Conservation (phyloP, 1,284 basidiomycete species). For the Cutaneotrichosporon sp. region DNA sequence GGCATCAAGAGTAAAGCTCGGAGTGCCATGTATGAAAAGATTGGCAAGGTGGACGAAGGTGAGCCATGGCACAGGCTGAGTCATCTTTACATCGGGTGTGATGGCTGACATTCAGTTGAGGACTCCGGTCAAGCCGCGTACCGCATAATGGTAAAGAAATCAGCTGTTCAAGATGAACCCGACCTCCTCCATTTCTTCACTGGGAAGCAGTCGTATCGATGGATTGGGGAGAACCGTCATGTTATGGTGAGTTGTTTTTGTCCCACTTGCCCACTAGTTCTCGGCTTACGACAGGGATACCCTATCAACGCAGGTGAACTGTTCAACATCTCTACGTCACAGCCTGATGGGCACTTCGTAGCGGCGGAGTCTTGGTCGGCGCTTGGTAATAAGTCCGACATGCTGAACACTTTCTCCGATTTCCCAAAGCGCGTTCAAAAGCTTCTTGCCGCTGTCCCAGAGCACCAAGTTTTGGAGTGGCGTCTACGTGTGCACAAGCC, state of each 20-base stretch:
- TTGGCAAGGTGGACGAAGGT: conserved; percentile 34
- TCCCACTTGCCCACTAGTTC: too few relatives aligned
- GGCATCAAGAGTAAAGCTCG: conserved; percentile 42
- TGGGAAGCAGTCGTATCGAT: conserved; percentile 36
- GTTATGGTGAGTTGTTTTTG: conserved; percentile 43
- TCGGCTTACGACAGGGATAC: conserved; percentile 29
- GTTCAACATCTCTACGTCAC: conserved; percentile 46
- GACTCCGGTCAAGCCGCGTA: conserved; percentile 48
- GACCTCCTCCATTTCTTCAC: conserved; percentile 40
- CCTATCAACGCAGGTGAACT: conserved; percentile 40
- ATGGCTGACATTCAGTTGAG: conserved; percentile 22
- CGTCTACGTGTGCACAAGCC: conserved; percentile 43
- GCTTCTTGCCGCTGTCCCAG: conserved; percentile 37
- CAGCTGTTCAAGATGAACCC: conserved; percentile 35
- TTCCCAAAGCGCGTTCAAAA: conserved; percentile 42
- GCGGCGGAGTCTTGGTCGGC: conserved; percentile 40
- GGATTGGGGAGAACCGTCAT: conserved; percentile 45
- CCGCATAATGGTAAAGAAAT: conserved; percentile 39
- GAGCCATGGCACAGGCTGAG: not conserved
- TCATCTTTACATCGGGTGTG: not conserved
- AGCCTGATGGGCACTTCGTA: conserved; percentile 43
- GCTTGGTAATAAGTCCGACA: conserved; percentile 38
- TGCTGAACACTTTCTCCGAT: conserved; percentile 38
- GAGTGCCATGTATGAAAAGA: conserved; percentile 31
- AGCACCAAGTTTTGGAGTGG: conserved; percentile 46